Evolutionary conservation across 345 rosid genomes (phyloP).

Genomic region (Murraya paniculata): DNA sequence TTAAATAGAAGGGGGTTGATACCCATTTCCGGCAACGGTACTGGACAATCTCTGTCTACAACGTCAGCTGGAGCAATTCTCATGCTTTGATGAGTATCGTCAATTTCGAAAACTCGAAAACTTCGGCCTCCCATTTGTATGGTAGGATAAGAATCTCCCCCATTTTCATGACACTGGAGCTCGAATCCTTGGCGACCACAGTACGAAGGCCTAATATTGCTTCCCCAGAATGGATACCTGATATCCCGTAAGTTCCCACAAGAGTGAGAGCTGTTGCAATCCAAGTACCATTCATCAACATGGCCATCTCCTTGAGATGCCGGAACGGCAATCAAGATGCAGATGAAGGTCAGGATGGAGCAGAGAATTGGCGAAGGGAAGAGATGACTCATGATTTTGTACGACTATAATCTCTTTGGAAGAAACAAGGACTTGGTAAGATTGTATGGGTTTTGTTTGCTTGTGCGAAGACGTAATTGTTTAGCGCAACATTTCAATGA

Average conservation of each 20-base stretch:
- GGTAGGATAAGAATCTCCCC: neutral
- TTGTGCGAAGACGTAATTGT: neutral
- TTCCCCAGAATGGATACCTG: conserved; percentile 51
- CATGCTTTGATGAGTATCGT: neutral
- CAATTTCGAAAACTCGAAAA: conserved; percentile 2
- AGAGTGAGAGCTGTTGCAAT: neutral
- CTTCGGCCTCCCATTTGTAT: neutral
- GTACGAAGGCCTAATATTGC: neutral
- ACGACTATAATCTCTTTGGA: neutral
- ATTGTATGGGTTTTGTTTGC: neutral
- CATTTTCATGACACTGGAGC: conserved; percentile 22
- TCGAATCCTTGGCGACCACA: conserved; percentile 40
- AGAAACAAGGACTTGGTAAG: neutral
- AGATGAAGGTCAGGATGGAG: neutral
- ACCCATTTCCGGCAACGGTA: neutral
- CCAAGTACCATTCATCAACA: neutral
- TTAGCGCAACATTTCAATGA: too few relatives aligned
- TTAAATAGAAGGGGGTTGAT: neutral
- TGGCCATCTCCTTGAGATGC: neutral
- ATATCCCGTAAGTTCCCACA: neutral
- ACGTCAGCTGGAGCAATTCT: conserved; percentile 20
- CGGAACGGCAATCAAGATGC: neutral
- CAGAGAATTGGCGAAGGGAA: neutral
- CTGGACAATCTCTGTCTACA: conserved; percentile 11
- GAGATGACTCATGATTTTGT: neutral